These are phyloP conservation scores for Microcera coccophila DNA, from an alignment of 2,329 filamentous ascomycete genomes.

Conservation along the genomic window DNA sequence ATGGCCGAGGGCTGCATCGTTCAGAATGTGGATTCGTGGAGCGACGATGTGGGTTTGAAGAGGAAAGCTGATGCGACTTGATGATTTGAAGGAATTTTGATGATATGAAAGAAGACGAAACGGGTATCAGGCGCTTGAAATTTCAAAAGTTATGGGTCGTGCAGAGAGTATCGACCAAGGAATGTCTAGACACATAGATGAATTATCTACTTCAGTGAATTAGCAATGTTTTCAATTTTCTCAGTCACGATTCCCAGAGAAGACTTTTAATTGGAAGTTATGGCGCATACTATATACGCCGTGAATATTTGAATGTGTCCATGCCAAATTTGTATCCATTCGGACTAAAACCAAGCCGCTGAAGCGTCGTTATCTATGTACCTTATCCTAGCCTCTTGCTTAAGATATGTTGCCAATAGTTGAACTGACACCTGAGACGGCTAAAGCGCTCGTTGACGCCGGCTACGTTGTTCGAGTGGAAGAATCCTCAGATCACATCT, in stretches of 20 bases:
- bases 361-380: constrained; percentile 7
- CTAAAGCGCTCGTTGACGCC: constrained; percentile 54
- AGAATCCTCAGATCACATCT: constrained; percentile 61
- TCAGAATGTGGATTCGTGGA: constrained; percentile 35
- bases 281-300: too few relatives aligned
- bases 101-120: too few relatives aligned
- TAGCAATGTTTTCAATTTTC: too few relatives aligned
- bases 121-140: too few relatives aligned
- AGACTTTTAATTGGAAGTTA: too few relatives aligned
- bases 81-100: constrained; percentile 8
- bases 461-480: constrained; percentile 67
- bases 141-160: too few relatives aligned
- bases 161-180: too few relatives aligned
- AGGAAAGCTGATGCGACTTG: constrained; percentile 22
- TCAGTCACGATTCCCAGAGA: too few relatives aligned
- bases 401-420: neutral
- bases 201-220: too few relatives aligned
- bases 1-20: constrained; percentile 33
- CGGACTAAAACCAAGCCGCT: constrained; percentile 6
- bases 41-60: constrained; percentile 19
- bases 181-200: too few relatives aligned
- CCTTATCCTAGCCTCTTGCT: neutral
- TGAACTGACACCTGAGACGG: constrained; percentile 20
- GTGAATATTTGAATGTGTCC: too few relatives aligned
- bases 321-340: too few relatives aligned